These are phyloP conservation scores for Cryptococcus floricola DNA, from an alignment of 1,284 basidiomycete species.

Conservation along the genomic window DNA sequence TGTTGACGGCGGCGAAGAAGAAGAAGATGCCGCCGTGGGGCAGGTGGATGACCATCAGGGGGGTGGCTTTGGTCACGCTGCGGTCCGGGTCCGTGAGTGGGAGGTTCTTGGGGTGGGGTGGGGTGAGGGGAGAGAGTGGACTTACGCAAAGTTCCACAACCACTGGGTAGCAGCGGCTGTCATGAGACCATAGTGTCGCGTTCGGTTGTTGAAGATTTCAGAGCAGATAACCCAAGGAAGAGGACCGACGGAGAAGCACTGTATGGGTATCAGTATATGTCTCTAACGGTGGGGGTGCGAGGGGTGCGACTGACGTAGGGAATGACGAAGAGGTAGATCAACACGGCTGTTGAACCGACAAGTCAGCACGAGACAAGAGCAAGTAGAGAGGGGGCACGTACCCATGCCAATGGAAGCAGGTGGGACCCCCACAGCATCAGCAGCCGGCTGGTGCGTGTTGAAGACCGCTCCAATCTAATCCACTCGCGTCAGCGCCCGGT, in stretches of 20 bases:
- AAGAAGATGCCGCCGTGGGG: conserved; percentile 45
- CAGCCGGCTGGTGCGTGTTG: conserved; percentile 61
- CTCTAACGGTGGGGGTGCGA: background rate
- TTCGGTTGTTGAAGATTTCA: conserved; percentile 78
- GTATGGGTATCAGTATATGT: background rate
- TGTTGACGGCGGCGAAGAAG: conserved; percentile 46
- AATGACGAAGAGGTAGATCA: conserved; percentile 49
- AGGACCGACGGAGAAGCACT: conserved; percentile 45
- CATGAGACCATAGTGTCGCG: conserved; percentile 70
- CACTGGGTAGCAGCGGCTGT: conserved; percentile 69
- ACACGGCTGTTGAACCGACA: conserved; percentile 1
- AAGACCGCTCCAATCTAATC: conserved; percentile 59
- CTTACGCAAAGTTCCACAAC: conserved; percentile 64
- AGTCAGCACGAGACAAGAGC: background rate
- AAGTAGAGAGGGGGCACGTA: conserved; percentile 1
- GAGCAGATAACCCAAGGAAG: conserved; percentile 49
- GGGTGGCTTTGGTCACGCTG: conserved; percentile 63
- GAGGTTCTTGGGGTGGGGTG: background rate
- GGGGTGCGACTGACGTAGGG: conserved; percentile 29
- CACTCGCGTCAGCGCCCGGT: background rate
- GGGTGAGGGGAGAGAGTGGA: background rate
- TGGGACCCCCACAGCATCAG: conserved; percentile 15
- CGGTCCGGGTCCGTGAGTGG: background rate
- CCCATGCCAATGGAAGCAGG: conserved; percentile 46
- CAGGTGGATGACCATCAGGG: conserved; percentile 56